Percentiles rank a stretch among this genome's conserved stretches.
These are phyloP conservation scores for Mycocentrospora acerina DNA, from an alignment of 2,329 filamentous ascomycete genomes.

Conservation along the genomic window DNA sequence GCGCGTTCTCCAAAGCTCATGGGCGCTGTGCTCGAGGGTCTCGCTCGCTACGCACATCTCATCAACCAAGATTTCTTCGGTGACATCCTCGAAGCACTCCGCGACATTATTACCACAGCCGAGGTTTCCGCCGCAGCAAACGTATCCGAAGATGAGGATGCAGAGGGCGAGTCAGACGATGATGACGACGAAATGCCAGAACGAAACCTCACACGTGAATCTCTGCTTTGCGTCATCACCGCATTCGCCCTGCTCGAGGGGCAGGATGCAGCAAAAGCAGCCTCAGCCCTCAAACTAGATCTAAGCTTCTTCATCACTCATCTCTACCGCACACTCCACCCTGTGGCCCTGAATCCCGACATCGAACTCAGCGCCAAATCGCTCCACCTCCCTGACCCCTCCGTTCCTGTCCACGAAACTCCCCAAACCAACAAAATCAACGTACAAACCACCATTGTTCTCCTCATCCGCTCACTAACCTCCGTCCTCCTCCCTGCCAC, in stretches of 20 bases:
- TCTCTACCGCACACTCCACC: conserved; percentile 82
- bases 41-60: conserved; percentile 90
- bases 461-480: conserved; percentile 83
- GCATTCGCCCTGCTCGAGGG: conserved; percentile 95
- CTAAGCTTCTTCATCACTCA: conserved; percentile 94
- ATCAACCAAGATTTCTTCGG: conserved; percentile 99
- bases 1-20: conserved; percentile 78
- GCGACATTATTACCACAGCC: conserved; percentile 83
- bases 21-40: conserved; percentile 93
- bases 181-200: conserved; percentile 48
- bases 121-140: conserved; percentile 50
- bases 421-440: conserved; percentile 73
- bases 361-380: conserved; percentile 80
- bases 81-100: conserved; percentile 88
- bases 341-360: conserved; percentile 77
- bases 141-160: conserved; percentile 48
- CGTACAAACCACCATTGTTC: conserved; percentile 89
- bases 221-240: conserved; percentile 91
- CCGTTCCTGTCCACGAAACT: conserved; percentile 43
- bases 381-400: conserved; percentile 68
- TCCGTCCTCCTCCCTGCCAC: conserved; percentile 76
- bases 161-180: conserved; percentile 50
- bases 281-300: conserved; percentile 80
- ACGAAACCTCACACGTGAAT: conserved; percentile 78
- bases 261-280: conserved; percentile 86